phyloP scores from a whole-genome alignment of 345 rosid genomes.

The Nephelium lappaceum region DNA sequence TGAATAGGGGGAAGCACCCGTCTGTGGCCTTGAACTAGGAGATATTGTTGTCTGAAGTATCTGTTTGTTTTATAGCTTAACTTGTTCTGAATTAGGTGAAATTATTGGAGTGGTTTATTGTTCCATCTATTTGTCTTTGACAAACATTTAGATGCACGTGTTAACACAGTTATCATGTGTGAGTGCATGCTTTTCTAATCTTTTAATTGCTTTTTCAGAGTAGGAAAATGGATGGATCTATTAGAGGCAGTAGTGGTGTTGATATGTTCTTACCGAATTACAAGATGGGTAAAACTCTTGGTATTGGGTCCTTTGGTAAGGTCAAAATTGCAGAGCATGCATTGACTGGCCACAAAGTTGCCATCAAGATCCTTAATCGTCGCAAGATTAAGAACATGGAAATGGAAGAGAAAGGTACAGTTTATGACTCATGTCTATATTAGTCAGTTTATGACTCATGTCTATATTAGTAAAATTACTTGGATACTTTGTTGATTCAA shows the following conservation, averaged over 20 bases:
- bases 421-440: neutral
- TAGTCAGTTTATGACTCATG: neutral
- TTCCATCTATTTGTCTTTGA: neutral
- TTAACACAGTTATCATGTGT: neutral
- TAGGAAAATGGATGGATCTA: conserved; percentile 63
- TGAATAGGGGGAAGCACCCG: neutral
- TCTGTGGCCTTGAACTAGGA: neutral
- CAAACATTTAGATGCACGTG: neutral
- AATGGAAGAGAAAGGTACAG: conserved; percentile 93
- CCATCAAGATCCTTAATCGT: conserved; percentile 92
- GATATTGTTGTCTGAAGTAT: neutral
- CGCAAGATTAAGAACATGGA: conserved; percentile 74
- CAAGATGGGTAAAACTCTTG: conserved; percentile 83
- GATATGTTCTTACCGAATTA: conserved; percentile 67
- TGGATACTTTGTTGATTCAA: conserved; percentile 8
- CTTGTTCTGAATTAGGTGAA: neutral
- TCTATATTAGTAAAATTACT: neutral
- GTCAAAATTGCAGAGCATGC: conserved; percentile 91
- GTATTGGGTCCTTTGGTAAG: conserved; percentile 92
- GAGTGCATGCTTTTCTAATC: neutral
- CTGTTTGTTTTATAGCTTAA: neutral
- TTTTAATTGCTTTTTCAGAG: neutral
- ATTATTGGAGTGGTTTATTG: neutral
- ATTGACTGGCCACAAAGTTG: conserved; percentile 87
- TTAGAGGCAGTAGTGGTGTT: conserved; percentile 50